Evolutionary conservation across 192 early-diverging fungal species (phyloP), one percentile per base, ranked within the genome.

Genomic region (Gaertneriomyces sp.): DNA sequence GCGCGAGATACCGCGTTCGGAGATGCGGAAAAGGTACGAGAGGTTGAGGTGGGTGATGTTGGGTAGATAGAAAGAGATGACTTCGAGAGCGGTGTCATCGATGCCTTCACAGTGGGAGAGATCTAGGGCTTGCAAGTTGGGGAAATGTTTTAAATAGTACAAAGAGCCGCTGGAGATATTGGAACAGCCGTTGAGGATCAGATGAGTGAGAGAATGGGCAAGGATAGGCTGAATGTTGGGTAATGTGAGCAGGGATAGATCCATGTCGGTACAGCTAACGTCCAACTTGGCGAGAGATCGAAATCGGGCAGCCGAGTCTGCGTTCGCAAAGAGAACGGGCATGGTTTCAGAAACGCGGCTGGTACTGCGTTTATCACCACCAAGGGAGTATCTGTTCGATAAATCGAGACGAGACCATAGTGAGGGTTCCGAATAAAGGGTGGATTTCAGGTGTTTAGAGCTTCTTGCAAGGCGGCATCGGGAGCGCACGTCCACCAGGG

Each of bases 1-100:
- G 39, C 69, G 72, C 40, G 58, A 51, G 38, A 80, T 62, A 25
- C 79, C 79, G 14, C 14, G 38, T 33, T 80, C 79, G 8, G 79
- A 73, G 39, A 80, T n/a, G 25, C 72, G 74, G 43, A 80, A 80
- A 5, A 77, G 64, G 42, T 80, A 80, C 12, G 64, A 71, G 14
- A 77, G 64, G 64, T 80, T 77, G n/a, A 80, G 67, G 50, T 72
- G 66, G 20, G 64, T 66, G 16, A 80, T 38, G 53, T 72, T 61
- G 4, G 68, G 69, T 1, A 77, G 49, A 58, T 63, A 77, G 20
- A 49, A 67, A 7, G 64, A 55, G 6, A 80, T 19, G 16, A 75
- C 73, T 50, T 80, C 75, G 45, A 80, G 43, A 7, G 70, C 79
- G 4, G 60, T 44, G 53, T 76, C 72, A 52, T 77, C 75, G 20